Base-by-base conservation (phyloP, 2,329 filamentous ascomycete genomes). In the Fusarium tupiense region DNA sequence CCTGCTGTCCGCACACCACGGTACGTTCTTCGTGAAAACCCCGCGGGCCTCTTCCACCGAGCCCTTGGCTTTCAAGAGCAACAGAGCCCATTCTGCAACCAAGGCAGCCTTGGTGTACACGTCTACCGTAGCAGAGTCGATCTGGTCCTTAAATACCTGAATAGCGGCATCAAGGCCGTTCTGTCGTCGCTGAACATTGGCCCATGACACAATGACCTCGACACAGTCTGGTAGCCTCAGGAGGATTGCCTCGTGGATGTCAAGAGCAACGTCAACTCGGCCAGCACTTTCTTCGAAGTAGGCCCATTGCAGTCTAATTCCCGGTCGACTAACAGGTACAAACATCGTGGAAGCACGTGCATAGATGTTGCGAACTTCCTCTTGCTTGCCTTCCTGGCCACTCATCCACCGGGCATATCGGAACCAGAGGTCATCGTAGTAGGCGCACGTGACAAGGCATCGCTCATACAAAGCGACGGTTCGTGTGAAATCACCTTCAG, bases 351-450 rank as follows among this genome's bases (percentile, higher is more conserved):
- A 92, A 16, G 96, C 96, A 64, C 95, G 91, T 81, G 96, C 91
- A 80, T 97, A 98, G 73, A 98, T 96, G 82, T 94, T 95, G 65
- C 96, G 92, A 11, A 96, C 92, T 80, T 98, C 95, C 81, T 98
- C 94, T 52, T 95, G 91, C 82, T 97, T 98, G 76, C 88, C 91
- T 4, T 90, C 84, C 80, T 97, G 94, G 0, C 91, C 91, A 67
- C 89, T 88, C 93, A 98, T 97, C 96, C 96, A 99, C 46, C 96
- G 89, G 22, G 93, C 94, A 83, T 98, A 99, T n/a, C 96, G 93
- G 78, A 97, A 91, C 96, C 96, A 99, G 83, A 98, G 97, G 80
- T 98, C 96, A 57, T 98, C 96, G 80, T 99, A 98, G 76, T 97
- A 93, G 22, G 96, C 96, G 79, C 94, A 97, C 1, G 94, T 96